phyloP scores from a whole-genome alignment of 108 stramenopile genomes.

The Nitzschia sp. region DNA sequence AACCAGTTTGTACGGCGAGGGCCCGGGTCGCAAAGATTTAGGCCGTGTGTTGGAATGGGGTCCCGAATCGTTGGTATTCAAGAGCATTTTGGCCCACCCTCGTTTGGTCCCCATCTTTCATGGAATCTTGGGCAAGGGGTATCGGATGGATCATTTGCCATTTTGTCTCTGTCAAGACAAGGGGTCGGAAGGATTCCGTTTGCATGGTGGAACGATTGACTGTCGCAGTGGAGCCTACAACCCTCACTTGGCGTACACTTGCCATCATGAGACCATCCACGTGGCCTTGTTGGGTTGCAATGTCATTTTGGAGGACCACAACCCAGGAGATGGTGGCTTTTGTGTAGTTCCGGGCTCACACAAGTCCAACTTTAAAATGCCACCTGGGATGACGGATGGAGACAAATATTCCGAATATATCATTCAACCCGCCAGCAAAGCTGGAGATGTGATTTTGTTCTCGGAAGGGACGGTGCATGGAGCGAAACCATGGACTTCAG shows the following conservation, averaged over 20 bases:
- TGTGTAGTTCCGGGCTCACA: constrained; percentile 90
- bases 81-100: constrained; percentile 82
- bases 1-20: constrained; percentile 67
- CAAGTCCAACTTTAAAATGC: constrained; percentile 89
- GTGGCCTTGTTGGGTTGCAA: constrained; percentile 75
- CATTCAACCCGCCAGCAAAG: constrained; percentile 83
- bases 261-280: constrained; percentile 68
- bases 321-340: constrained; percentile 85
- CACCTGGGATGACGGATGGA: constrained; percentile 84
- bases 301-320: constrained; percentile 83
- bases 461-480: constrained; percentile 92
- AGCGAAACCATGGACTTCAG: constrained; percentile 75
- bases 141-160: constrained; percentile 90
- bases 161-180: constrained; percentile 79
- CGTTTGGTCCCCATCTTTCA: constrained; percentile 81
- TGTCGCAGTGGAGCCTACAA: constrained; percentile 78
- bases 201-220: constrained; percentile 90
- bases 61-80: constrained; percentile 71
- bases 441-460: constrained; percentile 91
- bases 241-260: constrained; percentile 79
- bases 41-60: constrained; percentile 88
- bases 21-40: constrained; percentile 82
- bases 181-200: constrained; percentile 87
- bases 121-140: constrained; percentile 85
- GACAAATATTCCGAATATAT: constrained; percentile 71